Evolutionary conservation across 1,284 basidiomycete genomes (phyloP), one percentile per base, ranked within the genome.

Genomic region (Peniophora sp.): DNA sequence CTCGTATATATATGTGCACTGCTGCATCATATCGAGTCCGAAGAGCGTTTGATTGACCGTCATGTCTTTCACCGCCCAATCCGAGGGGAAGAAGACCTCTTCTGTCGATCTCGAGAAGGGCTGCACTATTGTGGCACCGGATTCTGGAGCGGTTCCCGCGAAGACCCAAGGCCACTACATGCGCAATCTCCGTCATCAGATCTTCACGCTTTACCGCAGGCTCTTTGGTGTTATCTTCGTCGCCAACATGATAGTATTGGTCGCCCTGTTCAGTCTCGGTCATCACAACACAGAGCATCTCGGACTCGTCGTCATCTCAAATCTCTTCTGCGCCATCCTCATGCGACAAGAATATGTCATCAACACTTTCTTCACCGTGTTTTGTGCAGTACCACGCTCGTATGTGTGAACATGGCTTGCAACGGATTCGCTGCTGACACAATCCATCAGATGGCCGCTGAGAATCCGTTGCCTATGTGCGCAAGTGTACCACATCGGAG

Each of bases 301-400:
- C 14, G 76, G 73, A n/a, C 65, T 73, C 35, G 70, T 76, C 52
- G 74, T 76, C 20, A 66, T 78, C 18, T 66, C 74, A 6, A 81
- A 81, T 54, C 62, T 81, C 14, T 77, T 78, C 57, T 71, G 69
- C 47, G 72, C 77, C 6, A 74, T 81, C 49, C 63, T 81, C 15
- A 79, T 83, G 74, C 72, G 79, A 23, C 79, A 83, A 61, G 79
- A 80, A 60, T 76, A 80, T 55, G 74, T 81, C 22, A 72, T 80
- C 56, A 79, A 81, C 55, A 65, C 70, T 1, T 76, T 80, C 59
- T 81, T 79, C 66, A 73, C 69, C 24, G 64, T 75, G 8, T 74
- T 70, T 47, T 77, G 74, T 51, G 65, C 75, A 27, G 71, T 78
- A 15, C 76, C 77, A 15, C 44, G 62, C 32, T 74, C 73, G 74